phyloP scores from a whole-genome alignment of 169 alveolate species.

The Cryptosporidium bovis region DNA sequence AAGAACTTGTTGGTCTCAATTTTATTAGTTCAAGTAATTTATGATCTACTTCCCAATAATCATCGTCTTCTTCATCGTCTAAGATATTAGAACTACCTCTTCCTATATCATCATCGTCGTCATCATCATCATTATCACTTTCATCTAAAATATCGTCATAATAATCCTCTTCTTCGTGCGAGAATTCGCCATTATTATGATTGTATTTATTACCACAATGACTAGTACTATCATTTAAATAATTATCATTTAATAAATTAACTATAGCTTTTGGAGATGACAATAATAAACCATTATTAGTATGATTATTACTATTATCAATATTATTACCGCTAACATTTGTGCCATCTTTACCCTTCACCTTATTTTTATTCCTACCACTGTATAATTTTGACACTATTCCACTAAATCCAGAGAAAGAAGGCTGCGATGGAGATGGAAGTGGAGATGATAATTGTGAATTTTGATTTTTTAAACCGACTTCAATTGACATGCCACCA shows the following conservation, averaged over 20 bases:
- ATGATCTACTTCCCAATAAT: slow-evolving; percentile 37
- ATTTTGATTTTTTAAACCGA: no score
- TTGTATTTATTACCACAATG: not conserved
- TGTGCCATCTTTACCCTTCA: no score
- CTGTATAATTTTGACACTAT: no score
- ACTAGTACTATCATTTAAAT: not conserved
- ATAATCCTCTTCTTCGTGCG: no score
- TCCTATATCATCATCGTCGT: slow-evolving; percentile 7
- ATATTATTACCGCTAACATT: no score
- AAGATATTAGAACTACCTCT: no score
- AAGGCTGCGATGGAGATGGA: not conserved
- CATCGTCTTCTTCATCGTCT: slow-evolving; percentile 30
- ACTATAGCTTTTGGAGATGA: not conserved
- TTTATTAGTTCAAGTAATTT: slow-evolving; percentile 45
- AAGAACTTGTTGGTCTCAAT: slow-evolving; percentile 52
- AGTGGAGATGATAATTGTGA: not conserved
- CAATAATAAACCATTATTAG: not conserved
- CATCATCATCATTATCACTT: slow-evolving; percentile 7
- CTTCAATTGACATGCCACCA: no score
- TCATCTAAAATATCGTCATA: slow-evolving; percentile 6
- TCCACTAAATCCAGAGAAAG: not conserved
- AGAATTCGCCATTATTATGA: not conserved
- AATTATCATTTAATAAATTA: not conserved
- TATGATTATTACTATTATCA: not conserved
- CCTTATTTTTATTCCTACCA: no score